Base-by-base conservation (phyloP, 306 rosid species). In the Urtica urens region DNA sequence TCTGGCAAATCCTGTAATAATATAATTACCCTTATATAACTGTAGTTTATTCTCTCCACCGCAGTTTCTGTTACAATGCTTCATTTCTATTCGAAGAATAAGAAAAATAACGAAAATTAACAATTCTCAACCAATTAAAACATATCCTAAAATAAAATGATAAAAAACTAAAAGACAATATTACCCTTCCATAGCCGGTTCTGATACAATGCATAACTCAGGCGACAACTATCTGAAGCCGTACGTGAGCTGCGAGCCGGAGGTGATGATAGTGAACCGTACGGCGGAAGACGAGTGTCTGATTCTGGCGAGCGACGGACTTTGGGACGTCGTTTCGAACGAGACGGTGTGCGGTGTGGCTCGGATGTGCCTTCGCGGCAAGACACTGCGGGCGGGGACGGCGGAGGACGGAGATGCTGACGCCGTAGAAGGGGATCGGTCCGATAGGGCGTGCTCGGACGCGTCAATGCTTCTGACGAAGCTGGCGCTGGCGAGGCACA, bases 221-320 rank as follows among this genome's bases (percentile, higher is more conserved):
- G 87, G 87, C 23, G 83, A 80, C 40, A 70, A 76, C 42, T 76
- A 76, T 48, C 62, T 80, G 69, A 80, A 76, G 42, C 88, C 83
- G 7, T 80, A 72, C 61, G 80, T 80, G 54, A 72, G 51, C 58
- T 66, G 76, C 48, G 72, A 60, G 33, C 83, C 83, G 24, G 88
- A 80, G 76, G 78, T 76, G 67, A 72, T 76, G 61, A 35, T 80
- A 1, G 69, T 66, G 19, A 75, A 79, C 29, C 70, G 83, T 59
- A 67, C 78, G 40, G 75, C 46, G 62, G 83, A 66, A 34, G 87
- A 79, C 29, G 80, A 75, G 2, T 79, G 75, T 35, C 38, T 79
- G 58, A 66, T 76, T 4, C 19, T 79, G 45, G 87, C 73, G 9
- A 79, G 83, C 25, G 87, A 79, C 10, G 83, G 87, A 0, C 55